Evolutionary conservation across 257 asterid species (phyloP).

Genomic region (Paulownia fortunei): DNA sequence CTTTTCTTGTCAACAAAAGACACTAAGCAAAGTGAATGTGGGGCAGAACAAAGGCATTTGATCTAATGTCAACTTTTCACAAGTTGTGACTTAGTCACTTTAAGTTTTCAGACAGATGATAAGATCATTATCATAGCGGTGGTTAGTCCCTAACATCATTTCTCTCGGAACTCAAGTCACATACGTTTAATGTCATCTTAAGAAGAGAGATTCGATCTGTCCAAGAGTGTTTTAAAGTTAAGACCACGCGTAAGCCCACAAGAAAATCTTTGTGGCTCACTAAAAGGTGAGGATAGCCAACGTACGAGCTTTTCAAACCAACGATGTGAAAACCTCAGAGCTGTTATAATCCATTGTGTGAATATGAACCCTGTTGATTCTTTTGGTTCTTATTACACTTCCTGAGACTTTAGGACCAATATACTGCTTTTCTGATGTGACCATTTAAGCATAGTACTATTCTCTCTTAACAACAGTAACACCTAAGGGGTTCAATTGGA

Average conservation of each 20-base stretch:
- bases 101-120: conserved; percentile 22
- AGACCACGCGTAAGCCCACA: no score
- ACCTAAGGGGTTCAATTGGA: conserved; percentile 42
- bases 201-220: background rate
- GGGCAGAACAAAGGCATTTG: conserved; percentile 33
- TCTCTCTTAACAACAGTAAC: conserved; percentile 30
- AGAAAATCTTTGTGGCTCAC: background rate
- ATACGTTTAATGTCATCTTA: no score
- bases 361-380: conserved; percentile 35
- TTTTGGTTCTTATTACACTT: conserved; percentile 30
- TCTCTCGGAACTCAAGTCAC: conserved; percentile 5
- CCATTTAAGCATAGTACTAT: conserved; percentile 31
- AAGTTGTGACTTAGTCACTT: conserved; percentile 35
- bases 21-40: conserved; percentile 36
- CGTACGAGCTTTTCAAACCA: conserved; percentile 8
- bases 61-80: conserved; percentile 38
- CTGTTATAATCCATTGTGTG: conserved; percentile 20
- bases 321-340: conserved; percentile 11
- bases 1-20: conserved; percentile 34
- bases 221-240: no score
- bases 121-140: conserved; percentile 26
- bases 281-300: conserved; percentile 7
- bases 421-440: conserved; percentile 36
- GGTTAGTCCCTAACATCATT: conserved; percentile 28
- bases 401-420: conserved; percentile 45